A percentile compares a stretch with the other conserved stretches of the same genome.
These are phyloP conservation scores for Xylaria sp. DNA, from an alignment of 2,329 filamentous ascomycete species.

Conservation along the genomic window DNA sequence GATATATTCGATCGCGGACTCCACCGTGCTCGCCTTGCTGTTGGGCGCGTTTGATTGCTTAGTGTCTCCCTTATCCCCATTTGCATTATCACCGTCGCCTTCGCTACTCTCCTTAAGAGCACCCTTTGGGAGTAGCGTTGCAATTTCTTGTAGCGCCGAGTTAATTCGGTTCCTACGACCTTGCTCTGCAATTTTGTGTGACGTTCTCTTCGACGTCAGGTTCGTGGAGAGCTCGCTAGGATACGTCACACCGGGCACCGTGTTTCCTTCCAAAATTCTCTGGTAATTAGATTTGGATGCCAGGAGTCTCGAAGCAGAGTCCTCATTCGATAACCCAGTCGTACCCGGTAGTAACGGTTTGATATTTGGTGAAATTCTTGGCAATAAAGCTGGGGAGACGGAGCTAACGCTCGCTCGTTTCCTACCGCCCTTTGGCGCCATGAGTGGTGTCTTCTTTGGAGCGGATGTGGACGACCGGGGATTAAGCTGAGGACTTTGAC, in stretches of 20 bases:
- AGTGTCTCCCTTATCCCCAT: slow-evolving; percentile 56
- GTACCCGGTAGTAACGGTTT: slow-evolving; percentile 83
- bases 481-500: slow-evolving; percentile 72
- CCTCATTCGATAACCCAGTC: slow-evolving; percentile 64
- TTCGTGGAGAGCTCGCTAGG: slow-evolving; percentile 92
- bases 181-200: slow-evolving; percentile 98
- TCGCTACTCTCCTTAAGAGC: slow-evolving; percentile 57
- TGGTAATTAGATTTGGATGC: slow-evolving; percentile 98
- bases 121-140: slow-evolving; percentile 78
- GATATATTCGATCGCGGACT: slow-evolving; percentile 96
- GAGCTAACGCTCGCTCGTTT: slow-evolving; percentile 79
- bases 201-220: slow-evolving; percentile 94
- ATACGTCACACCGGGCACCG: slow-evolving; percentile 89
- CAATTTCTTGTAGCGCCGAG: slow-evolving; percentile 90
- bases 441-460: slow-evolving; percentile 64
- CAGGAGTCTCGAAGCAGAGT: slow-evolving; percentile 77
- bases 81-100: slow-evolving; percentile 58
- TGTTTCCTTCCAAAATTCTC: slow-evolving; percentile 93
- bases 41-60: slow-evolving; percentile 68
- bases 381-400: slow-evolving; percentile 85
- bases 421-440: slow-evolving; percentile 68
- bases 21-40: slow-evolving; percentile 97
- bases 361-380: slow-evolving; percentile 93
- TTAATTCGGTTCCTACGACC: slow-evolving; percentile 96
- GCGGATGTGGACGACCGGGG: slow-evolving; percentile 60